Evolutionary conservation across 345 rosid genomes (phyloP), one percentile per base, ranked within the genome.

Genomic region (Barbarea vulgaris): DNA sequence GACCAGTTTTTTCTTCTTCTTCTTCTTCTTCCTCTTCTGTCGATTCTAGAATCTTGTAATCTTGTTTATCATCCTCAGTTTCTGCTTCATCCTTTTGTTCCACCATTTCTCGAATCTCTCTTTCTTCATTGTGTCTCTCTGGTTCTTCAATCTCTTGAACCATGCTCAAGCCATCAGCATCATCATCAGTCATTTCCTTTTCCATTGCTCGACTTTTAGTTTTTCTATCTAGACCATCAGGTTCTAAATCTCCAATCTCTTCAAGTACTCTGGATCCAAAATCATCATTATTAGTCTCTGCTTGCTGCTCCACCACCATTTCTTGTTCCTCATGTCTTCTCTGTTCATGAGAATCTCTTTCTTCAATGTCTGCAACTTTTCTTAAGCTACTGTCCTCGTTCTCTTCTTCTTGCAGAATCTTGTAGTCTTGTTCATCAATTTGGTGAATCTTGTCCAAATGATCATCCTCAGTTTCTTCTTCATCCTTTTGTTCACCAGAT

Each of bases 371-470:
- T 25, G 42, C 13, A 56, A 58, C 17, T 6, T 74, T 25, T 42
- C 41, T 66, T 18, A 57, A 47, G 22, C 24, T 51, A 47, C 15
- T 25, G 3, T 67, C 73, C 18, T 50, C 70, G 21, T 4, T 64
- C 53, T 64, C 70, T 63, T 39, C 70, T 27, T 67, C 66, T 58
- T 75, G 36, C 53, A 48, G 8, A 70, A 9, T 22, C 61, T 60
- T 67, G 31, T 25, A 25, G 28, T 75, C 53, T 37, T 60, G 68
- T 50, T 60, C 77, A 33, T 55, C 65, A 56, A 10, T 48, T 21
- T 75, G 44, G 10, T 50, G 46, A 67, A 5, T 58, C 22, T 44
- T 37, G 6, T 67, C 51, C 4, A 66, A 24, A 41, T 44, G 8
- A 37, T 50, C 62, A 67, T 36, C 47, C 21, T 59, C 67, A 28